Base-by-base conservation (phyloP, 129 eudicot species). In the Flaveria ramosissima region DNA sequence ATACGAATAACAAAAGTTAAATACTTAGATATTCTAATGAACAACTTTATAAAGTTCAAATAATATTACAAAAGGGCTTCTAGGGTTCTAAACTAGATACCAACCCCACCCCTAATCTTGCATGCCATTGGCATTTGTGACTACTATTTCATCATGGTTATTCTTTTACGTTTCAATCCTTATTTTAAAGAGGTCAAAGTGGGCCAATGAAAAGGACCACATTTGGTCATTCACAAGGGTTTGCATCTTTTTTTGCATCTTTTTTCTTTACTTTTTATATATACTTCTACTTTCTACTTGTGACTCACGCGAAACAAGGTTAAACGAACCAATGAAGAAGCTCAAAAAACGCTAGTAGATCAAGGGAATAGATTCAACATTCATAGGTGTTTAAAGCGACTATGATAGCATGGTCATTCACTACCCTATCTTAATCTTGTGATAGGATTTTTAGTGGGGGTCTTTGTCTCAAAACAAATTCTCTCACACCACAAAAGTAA, bases 171-270 rank as follows among this genome's bases (percentile, higher is more conserved):
- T n/a, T 55, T 67, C 30, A 13, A 55, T 73, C 57, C 7, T 53
- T 13, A 80, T 80, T 17, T 13, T 6, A 65, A 59, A 70, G 23
- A 15, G 71, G 75, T 73, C 79, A 73, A 80, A 43, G 79, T 80
- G 73, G 74, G 27, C 77, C 36, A 0, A 24, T 1, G 13, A 57
- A 43, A 36, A 42, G 60, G 74, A 72, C 47, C 55, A 51, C 56
- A 23, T 26, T 14, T 55, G 36, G 36, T 55, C 73, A 72, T 79
- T 6, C 32, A 42, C 14, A 41, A 24, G 7, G 63, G 15, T 20
- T 7, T 52, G 24, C 23, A 26, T 26, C 23, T n/a, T 78, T 32
- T 5, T 62, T 62, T 20, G 9, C 24, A 23, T 1, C 24, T 23
- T 23, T n/a, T n/a, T n/a, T n/a, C n/a, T n/a, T 23, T 6, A 47